These are phyloP conservation scores for Karstenula rhodostoma DNA, from an alignment of 2,329 filamentous ascomycete genomes.

Conservation along the genomic window DNA sequence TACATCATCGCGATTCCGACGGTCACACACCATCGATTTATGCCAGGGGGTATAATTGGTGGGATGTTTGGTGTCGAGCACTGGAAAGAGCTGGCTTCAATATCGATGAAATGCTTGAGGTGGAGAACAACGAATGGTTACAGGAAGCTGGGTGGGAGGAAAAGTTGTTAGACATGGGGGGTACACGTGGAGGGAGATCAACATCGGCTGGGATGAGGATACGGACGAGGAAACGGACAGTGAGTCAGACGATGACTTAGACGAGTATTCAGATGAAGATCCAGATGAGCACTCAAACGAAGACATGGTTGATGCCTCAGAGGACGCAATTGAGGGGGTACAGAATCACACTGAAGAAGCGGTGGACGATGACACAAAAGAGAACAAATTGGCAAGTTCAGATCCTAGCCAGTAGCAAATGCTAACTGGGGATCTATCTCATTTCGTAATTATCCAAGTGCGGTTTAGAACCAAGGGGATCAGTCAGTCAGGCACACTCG, in stretches of 20 bases:
- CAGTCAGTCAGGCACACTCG: no score
- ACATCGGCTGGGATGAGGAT: neutral
- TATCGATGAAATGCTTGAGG: neutral
- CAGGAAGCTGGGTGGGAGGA: neutral
- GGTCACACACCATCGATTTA: neutral
- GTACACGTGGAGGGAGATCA: neutral
- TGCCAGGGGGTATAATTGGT: neutral
- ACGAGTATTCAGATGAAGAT: neutral
- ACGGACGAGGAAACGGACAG: neutral
- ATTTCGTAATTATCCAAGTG: no score
- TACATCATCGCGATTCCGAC: neutral
- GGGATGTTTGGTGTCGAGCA: neutral
- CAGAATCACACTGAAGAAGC: neutral
- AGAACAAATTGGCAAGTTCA: no score
- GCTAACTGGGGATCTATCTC: no score
- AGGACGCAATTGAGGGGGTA: neutral
- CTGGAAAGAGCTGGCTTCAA: neutral
- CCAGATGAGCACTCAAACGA: neutral
- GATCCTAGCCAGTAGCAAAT: no score
- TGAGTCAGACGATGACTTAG: neutral
- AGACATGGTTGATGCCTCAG: neutral
- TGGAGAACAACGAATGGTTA: neutral
- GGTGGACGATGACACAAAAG: neutral
- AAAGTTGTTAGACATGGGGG: neutral
- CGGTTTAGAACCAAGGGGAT: no score